Evolutionary conservation across 129 eudicot species (phyloP).

Genomic region (Flaveria trinervia): DNA sequence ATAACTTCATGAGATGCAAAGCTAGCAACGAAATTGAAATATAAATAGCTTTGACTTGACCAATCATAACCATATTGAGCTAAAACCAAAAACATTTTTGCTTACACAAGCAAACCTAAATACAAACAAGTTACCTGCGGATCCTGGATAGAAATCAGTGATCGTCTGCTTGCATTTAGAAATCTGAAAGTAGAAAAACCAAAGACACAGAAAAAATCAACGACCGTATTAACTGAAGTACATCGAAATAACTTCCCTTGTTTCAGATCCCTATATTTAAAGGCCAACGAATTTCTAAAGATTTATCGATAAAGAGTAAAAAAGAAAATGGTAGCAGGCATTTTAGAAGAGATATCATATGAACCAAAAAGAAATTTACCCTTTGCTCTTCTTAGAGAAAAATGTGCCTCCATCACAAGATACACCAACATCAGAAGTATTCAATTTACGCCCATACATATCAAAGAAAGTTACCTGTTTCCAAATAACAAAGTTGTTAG

Average conservation of each 20-base stretch:
- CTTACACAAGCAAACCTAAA: not conserved
- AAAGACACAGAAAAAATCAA: not conserved
- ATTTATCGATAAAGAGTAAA: not conserved
- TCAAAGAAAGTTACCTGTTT: slow-evolving; percentile 85
- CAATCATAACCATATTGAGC: not conserved
- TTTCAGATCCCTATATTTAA: not conserved
- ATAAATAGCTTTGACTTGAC: not conserved
- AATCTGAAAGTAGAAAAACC: slow-evolving; percentile 44
- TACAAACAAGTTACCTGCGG: slow-evolving; percentile 63
- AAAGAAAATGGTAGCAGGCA: not conserved
- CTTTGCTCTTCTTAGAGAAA: slow-evolving; percentile 68
- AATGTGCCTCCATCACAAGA: slow-evolving; percentile 84
- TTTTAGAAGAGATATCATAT: not conserved
- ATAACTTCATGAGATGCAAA: slow-evolving; percentile 13
- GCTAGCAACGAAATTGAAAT: slow-evolving; percentile 14
- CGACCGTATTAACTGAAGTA: not conserved
- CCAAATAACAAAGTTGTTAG: not conserved
- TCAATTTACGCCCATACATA: slow-evolving; percentile 79
- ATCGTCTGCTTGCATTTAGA: slow-evolving; percentile 45
- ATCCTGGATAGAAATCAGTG: slow-evolving; percentile 79
- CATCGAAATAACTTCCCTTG: not conserved
- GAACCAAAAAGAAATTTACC: slow-evolving; percentile 39
- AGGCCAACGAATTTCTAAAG: not conserved
- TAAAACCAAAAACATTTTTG: not conserved
- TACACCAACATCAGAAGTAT: slow-evolving; percentile 81